Percentiles rank a stretch among this genome's conserved stretches.
Evolutionary conservation across 1,139 yeast species (phyloP).

Genomic region (Arxiozyma heterogenica): DNA sequence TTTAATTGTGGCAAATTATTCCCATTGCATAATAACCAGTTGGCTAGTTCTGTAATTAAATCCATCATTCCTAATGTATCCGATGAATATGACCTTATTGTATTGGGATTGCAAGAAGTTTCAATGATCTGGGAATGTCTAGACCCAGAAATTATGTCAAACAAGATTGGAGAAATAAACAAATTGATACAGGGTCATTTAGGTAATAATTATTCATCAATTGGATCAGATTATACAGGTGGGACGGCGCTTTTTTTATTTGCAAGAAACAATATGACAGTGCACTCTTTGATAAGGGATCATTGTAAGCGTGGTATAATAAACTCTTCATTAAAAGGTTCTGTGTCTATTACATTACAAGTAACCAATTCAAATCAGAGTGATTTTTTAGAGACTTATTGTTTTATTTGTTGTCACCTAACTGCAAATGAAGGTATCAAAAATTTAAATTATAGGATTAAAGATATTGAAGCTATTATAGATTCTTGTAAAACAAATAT

Average conservation of each 20-base stretch:
- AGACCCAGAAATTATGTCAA: conserved; percentile 35
- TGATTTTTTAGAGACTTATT: conserved; percentile 26
- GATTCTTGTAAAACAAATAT: neutral
- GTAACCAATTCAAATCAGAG: conserved; percentile 21
- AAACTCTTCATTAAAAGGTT: conserved; percentile 66
- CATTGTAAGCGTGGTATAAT: conserved; percentile 46
- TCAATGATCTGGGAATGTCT: conserved; percentile 58
- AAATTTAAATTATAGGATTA: conserved; percentile 42
- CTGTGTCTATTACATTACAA: conserved; percentile 48
- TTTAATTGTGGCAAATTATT: conserved; percentile 28
- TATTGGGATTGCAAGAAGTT: conserved; percentile 69
- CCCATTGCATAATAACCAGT: conserved; percentile 14
- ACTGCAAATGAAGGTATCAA: conserved; percentile 65
- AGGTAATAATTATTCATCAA: conserved; percentile 26
- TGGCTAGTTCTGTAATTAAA: neutral
- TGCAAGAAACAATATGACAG: conserved; percentile 36
- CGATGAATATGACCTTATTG: conserved; percentile 42
- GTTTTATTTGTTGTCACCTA: conserved; percentile 67
- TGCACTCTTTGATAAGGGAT: conserved; percentile 31
- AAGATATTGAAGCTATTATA: conserved; percentile 42
- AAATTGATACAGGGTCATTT: conserved; percentile 4
- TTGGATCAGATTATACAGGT: conserved; percentile 48
- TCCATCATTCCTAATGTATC: conserved; percentile 1
- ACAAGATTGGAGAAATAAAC: conserved; percentile 37
- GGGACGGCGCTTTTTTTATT: conserved; percentile 56